phyloP scores from a whole-genome alignment of 1,284 basidiomycete species.

The Ustilago esculenta region DNA sequence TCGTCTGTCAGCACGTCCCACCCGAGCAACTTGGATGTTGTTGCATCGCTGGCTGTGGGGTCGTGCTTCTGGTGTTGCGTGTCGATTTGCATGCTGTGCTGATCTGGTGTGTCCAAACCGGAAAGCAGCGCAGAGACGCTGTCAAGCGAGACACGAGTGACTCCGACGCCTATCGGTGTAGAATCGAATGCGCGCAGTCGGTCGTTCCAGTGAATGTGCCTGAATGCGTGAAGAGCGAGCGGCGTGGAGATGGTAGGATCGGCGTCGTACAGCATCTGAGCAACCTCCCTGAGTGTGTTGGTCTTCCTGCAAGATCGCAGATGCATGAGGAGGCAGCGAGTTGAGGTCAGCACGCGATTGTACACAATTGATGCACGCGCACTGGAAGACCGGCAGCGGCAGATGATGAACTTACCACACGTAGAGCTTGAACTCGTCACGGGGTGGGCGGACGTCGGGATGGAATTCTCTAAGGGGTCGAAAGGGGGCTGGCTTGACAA shows the following conservation, averaged over 20 bases:
- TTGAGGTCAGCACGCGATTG: background rate
- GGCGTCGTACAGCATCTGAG: conserved; percentile 53
- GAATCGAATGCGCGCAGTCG: conserved; percentile 18
- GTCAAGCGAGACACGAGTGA: conserved; percentile 45
- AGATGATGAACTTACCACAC: conserved; percentile 39
- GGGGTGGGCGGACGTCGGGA: background rate
- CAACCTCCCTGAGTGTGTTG: conserved; percentile 54
- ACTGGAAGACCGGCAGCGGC: background rate
- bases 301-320: conserved; percentile 39
- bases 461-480: conserved; percentile 46
- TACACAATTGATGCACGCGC: background rate
- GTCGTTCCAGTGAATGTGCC: conserved; percentile 33
- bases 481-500: conserved; percentile 38
- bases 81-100: conserved; percentile 16
- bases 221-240: conserved; percentile 49
- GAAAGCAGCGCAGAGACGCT: conserved; percentile 32
- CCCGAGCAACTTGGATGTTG: conserved; percentile 16
- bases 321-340: background rate
- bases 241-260: conserved; percentile 44
- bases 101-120: conserved; percentile 9
- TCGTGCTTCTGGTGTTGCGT: background rate
- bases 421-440: conserved; percentile 50
- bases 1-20: conserved; percentile 20
- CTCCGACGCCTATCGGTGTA: conserved; percentile 27
- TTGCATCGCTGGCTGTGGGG: background rate